phyloP scores from a whole-genome alignment of 805 yeast species.

The Brettanomyces custersianus region DNA sequence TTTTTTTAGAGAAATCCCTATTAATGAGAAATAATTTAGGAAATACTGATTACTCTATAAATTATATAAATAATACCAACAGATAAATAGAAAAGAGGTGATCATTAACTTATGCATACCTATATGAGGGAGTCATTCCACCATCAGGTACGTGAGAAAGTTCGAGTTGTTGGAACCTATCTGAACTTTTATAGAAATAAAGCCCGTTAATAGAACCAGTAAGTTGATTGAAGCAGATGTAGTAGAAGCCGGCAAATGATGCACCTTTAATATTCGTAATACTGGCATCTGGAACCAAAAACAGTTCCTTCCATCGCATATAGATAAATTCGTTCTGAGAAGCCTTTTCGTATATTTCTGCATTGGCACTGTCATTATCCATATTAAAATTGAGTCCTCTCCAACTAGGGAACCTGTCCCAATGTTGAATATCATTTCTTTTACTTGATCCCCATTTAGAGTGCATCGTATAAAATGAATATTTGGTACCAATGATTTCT shows the following conservation, averaged over 20 bases:
- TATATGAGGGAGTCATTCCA: constrained; percentile 30
- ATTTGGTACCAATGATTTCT: constrained; percentile 54
- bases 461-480: constrained; percentile 51
- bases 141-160: constrained; percentile 44
- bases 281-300: constrained; percentile 70
- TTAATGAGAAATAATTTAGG: no score
- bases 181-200: constrained; percentile 75
- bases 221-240: constrained; percentile 69
- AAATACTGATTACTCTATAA: neutral
- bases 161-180: constrained; percentile 70
- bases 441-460: constrained; percentile 43
- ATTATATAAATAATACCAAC: no score
- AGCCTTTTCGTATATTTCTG: constrained; percentile 17
- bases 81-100: neutral
- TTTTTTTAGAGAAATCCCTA: no score
- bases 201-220: constrained; percentile 73
- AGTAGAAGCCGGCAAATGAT: constrained; percentile 88
- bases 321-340: constrained; percentile 44
- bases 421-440: constrained; percentile 51
- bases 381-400: constrained; percentile 23
- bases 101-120: constrained; percentile 11
- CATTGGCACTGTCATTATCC: constrained; percentile 21
- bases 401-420: constrained; percentile 43
- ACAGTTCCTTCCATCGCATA: constrained; percentile 95
- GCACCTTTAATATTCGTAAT: constrained; percentile 61